Percentiles rank a stretch among this genome's conserved stretches.
Evolutionary conservation across 1,139 yeast genomes (phyloP).

Genomic region (Wickerhamomyces sp.): DNA sequence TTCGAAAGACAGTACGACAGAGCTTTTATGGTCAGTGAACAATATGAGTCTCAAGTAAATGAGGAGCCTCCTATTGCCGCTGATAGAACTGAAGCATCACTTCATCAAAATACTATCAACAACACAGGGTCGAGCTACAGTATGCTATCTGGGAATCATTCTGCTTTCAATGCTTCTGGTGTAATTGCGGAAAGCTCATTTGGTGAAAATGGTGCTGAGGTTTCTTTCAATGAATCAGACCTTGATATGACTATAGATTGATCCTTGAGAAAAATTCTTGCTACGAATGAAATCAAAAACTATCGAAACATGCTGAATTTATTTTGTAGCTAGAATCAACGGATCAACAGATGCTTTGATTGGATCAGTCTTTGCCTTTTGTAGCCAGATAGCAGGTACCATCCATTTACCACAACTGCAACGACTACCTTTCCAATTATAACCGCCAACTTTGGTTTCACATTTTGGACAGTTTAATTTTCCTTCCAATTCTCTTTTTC

Average conservation of each 20-base stretch:
- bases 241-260: slow-evolving; percentile 49
- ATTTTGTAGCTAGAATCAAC: too few relatives aligned
- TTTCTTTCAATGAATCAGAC: slow-evolving; percentile 33
- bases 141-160: not conserved
- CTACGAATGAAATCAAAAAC: too few relatives aligned
- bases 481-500: slow-evolving; percentile 69
- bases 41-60: slow-evolving; percentile 22
- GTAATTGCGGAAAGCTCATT: slow-evolving; percentile 12
- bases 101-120: not conserved
- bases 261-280: too few relatives aligned
- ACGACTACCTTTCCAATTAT: slow-evolving; percentile 91
- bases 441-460: slow-evolving; percentile 77
- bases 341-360: too few relatives aligned
- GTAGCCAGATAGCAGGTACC: slow-evolving; percentile 84
- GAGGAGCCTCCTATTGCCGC: slow-evolving; percentile 16
- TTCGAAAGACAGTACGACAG: slow-evolving; percentile 27
- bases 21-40: slow-evolving; percentile 28
- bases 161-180: slow-evolving; percentile 4
- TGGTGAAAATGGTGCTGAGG: slow-evolving; percentile 17
- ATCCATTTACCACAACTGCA: slow-evolving; percentile 97
- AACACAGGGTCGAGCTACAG: not conserved
- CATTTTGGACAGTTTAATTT: slow-evolving; percentile 84
- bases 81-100: not conserved
- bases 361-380: slow-evolving; percentile 74
- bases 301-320: too few relatives aligned